A percentile compares a stretch with the other conserved stretches of the same genome.
These are phyloP conservation scores for Scheffersomyces lignicola DNA, from an alignment of 1,139 yeast genomes.

Conservation along the genomic window DNA sequence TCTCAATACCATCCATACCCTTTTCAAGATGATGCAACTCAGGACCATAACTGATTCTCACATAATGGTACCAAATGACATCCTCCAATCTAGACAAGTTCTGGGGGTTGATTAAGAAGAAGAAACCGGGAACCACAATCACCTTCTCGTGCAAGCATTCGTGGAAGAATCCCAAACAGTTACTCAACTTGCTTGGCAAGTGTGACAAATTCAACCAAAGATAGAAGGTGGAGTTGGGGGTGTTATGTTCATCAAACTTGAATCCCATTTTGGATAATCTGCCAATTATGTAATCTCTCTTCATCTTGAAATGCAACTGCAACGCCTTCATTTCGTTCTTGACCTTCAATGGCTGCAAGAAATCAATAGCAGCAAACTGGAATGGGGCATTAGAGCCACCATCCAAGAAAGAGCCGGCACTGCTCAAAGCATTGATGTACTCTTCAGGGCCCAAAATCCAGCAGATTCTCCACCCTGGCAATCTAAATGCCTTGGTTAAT, in stretches of 20 bases:
- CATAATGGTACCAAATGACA: slow-evolving; percentile 64
- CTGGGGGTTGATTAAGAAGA: slow-evolving; percentile 65
- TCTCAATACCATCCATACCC: slow-evolving; percentile 70
- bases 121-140: slow-evolving; percentile 67
- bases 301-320: slow-evolving; percentile 60
- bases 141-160: slow-evolving; percentile 66
- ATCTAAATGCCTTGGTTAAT: slow-evolving; percentile 62
- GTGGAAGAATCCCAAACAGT: slow-evolving; percentile 67
- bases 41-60: slow-evolving; percentile 66
- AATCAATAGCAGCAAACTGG: slow-evolving; percentile 63
- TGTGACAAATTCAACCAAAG: slow-evolving; percentile 62
- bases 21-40: slow-evolving; percentile 51
- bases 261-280: slow-evolving; percentile 61
- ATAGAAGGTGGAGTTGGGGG: slow-evolving; percentile 65
- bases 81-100: slow-evolving; percentile 62
- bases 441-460: slow-evolving; percentile 71
- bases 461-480: slow-evolving; percentile 72
- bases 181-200: slow-evolving; percentile 59
- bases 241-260: slow-evolving; percentile 42
- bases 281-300: slow-evolving; percentile 58
- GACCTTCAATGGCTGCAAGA: slow-evolving; percentile 55
- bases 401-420: slow-evolving; percentile 65
- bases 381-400: slow-evolving; percentile 70
- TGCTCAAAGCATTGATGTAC: slow-evolving; percentile 56
- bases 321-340: slow-evolving; percentile 59